Base-by-base conservation (phyloP, 2,329 filamentous ascomycete species). In the Triangularia setosa region DNA sequence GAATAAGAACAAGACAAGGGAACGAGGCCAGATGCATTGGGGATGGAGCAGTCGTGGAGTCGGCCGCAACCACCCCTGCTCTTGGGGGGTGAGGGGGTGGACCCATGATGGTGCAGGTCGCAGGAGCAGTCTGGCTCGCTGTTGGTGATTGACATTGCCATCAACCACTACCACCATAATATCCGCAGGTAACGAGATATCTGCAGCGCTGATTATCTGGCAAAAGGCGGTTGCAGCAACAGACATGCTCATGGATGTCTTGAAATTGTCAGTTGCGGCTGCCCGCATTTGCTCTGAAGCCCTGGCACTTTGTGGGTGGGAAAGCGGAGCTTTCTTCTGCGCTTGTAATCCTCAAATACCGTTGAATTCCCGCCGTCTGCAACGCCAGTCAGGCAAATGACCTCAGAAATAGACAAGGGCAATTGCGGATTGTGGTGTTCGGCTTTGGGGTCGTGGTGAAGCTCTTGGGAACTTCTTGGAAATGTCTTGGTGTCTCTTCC, bases 251-350 rank as follows among this genome's bases (percentile, higher is more conserved):
- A 48, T 48, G 40, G 40, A 21, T 48, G 40, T 48, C 40, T 48
- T 48, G 40, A 52, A 28, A 18, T 23, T 33, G 28, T 63, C 61
- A 62, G 56, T 65, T 64, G 63, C 56, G n/a, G 56, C 52, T 63
- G 54, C 53, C 58, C 28, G 52, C 25, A 14, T 44, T 57, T 60
- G 54, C 63, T 53, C 58, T 28, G 12, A 25, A 56, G 21, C 48
- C 28, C 52, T 30, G 52, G 61, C 3, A 24, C 52, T 25, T 25
- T n/a, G 7, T 59, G 63, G 28, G 53, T 59, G 57, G 56, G 53
- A 30, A 18, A 57, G 57, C 60, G 60, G 63, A 65, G 58, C 25
- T 24, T 59, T 61, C 59, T 28, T n/a, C 58, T 25, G 24, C 16
- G 23, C 25, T 52, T 35, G 54, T 21, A 23, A 57, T 56, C 59